Base-by-base conservation (phyloP, 257 asterid species). In the Fraxinus anomala region DNA sequence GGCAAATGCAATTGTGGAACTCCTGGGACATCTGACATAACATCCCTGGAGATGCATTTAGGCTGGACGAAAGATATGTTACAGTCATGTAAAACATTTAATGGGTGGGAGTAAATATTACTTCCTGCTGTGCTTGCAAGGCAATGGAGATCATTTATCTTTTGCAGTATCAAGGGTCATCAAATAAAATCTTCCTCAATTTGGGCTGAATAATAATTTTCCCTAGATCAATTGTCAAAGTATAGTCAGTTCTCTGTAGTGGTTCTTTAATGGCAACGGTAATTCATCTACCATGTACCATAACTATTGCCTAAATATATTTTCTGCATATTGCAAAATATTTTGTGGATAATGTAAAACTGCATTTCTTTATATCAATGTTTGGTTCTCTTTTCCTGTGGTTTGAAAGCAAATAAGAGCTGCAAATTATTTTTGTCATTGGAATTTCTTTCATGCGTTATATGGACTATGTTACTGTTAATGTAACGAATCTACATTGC, bases 201-300 rank as follows among this genome's bases (percentile, higher is more conserved):
- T 54, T 54, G 19, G 65, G 26, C 47, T 2, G 14, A 40, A 40
- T 9, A 16, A 54, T 51, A 51, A 51, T 51, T 51, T 51, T 51
- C 59, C 19, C 63, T 17, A 92, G 70, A 89, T 85, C 99, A 54
- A 54, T 54, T 19, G 10, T 17, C 24, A 54, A 54, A n/a, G 9
- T 12, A 54, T 54, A 5, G 65, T 54, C 4, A 54, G 65, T 54
- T 54, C 24, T 51, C 63, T 51, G 5, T 17, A 51, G 23, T 51
- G 24, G 24, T 51, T 54, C 10, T 17, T 54, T 54, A 6, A 54
- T 54, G 65, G 26, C 68, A 21, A 9, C 14, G 0, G 31, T 23
- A 61, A 61, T 61, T 23, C 68, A 61, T 21, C 68, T 61, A 6
- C 68, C 68, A 23, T 9, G 31, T 61, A n/a, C 68, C 7, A 9